Percentiles rank a stretch among this genome's conserved stretches.
phyloP scores from a whole-genome alignment of 2,329 filamentous ascomycete genomes.

The Lojkania enalia region DNA sequence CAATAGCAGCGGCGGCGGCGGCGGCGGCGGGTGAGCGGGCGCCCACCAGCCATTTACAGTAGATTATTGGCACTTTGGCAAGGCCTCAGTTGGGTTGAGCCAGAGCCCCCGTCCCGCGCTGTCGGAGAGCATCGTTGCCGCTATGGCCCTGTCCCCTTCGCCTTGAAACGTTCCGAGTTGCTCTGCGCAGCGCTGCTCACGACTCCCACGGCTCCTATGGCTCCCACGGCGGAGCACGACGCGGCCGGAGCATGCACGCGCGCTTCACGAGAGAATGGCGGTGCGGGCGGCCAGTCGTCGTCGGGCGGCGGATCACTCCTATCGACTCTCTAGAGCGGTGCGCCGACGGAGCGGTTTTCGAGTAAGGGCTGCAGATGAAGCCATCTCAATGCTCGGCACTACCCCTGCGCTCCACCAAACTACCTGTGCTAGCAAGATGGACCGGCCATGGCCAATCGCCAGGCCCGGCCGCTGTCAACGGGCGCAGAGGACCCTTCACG shows the following conservation, averaged over 20 bases:
- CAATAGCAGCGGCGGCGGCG: neutral
- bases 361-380: conserved; percentile 33
- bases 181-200: neutral
- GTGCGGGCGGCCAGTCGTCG: too few species aligned
- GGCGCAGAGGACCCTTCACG: conserved; percentile 1
- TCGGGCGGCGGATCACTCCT: too few species aligned
- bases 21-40: conserved; percentile 15
- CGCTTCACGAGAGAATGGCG: too few species aligned
- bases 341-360: conserved; percentile 29
- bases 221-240: neutral
- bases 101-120: conserved; percentile 8
- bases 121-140: conserved; percentile 4
- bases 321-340: conserved; percentile 26
- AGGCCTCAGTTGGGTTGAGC: conserved; percentile 10
- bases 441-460: conserved; percentile 29
- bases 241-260: too few species aligned
- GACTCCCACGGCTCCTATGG: conserved; percentile 1
- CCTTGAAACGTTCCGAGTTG: conserved; percentile 13
- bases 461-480: conserved; percentile 16
- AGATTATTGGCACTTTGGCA: conserved; percentile 5
- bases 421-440: conserved; percentile 24
- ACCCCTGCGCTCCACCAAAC: conserved; percentile 27
- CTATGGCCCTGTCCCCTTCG: too few species aligned
- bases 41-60: too few species aligned
- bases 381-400: conserved; percentile 10